A percentile compares a stretch with the other conserved stretches of the same genome.
Evolutionary conservation across 306 rosid species (phyloP).

Genomic region (Datisca glomerata): DNA sequence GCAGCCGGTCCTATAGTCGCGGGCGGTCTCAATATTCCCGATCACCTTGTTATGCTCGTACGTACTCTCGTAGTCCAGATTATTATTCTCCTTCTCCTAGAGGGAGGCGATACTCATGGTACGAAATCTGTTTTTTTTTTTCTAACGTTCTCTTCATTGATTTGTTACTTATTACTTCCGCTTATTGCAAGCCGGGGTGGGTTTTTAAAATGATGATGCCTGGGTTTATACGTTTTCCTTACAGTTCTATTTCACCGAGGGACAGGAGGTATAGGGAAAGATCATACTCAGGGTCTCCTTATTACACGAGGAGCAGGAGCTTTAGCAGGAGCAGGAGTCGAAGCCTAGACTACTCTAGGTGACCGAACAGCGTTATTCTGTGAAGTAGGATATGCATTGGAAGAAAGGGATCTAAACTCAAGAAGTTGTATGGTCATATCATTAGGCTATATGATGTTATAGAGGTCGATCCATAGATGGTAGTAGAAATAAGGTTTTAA

Average conservation of each 20-base stretch:
- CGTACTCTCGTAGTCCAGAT: slow-evolving; percentile 40
- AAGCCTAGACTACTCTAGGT: slow-evolving; percentile 40
- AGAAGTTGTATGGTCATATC: no score
- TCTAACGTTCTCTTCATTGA: no score
- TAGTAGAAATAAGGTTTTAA: no score
- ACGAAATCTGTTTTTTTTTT: no score
- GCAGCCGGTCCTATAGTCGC: slow-evolving; percentile 28
- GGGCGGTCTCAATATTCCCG: slow-evolving; percentile 33
- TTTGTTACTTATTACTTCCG: no score
- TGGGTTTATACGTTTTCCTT: no score
- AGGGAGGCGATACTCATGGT: slow-evolving; percentile 41
- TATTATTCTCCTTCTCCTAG: slow-evolving; percentile 39
- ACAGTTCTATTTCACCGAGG: slow-evolving; percentile 64
- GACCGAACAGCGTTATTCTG: slow-evolving; percentile 8
- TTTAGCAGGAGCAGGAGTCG: slow-evolving; percentile 32
- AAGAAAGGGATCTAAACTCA: no score
- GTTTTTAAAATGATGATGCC: no score
- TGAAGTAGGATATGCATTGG: neutral
- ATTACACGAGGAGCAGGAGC: slow-evolving; percentile 34
- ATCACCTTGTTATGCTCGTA: slow-evolving; percentile 28
- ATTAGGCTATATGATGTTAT: no score
- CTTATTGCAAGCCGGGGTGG: no score
- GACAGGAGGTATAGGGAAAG: slow-evolving; percentile 25
- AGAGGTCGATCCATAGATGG: no score
- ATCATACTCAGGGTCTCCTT: slow-evolving; percentile 54